Conservation (phyloP, 2,329 filamentous ascomycete species). For the Microdochium paspali region DNA sequence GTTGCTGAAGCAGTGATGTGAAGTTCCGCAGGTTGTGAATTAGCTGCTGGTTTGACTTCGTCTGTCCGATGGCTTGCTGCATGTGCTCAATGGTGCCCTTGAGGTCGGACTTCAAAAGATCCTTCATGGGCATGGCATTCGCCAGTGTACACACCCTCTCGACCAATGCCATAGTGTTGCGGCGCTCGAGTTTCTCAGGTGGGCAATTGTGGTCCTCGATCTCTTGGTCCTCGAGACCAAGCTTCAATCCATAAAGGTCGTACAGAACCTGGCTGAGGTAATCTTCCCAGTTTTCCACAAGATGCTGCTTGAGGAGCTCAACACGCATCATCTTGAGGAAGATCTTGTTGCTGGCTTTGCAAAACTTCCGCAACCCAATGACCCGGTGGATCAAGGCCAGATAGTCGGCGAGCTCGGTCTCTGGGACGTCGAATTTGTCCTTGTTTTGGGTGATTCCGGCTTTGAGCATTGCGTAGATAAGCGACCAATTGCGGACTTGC, state of each 20-base stretch:
- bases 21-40: slow-evolving; percentile 82
- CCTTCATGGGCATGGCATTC: slow-evolving; percentile 78
- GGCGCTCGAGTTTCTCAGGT: slow-evolving; percentile 67
- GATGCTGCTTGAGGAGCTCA: slow-evolving; percentile 68
- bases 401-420: slow-evolving; percentile 69
- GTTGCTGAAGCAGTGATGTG: slow-evolving; percentile 69
- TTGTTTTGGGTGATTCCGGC: slow-evolving; percentile 61
- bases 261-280: slow-evolving; percentile 80
- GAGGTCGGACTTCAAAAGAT: slow-evolving; percentile 83
- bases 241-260: slow-evolving; percentile 73
- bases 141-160: slow-evolving; percentile 77
- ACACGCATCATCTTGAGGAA: slow-evolving; percentile 85
- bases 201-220: slow-evolving; percentile 73
- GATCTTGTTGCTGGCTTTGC: slow-evolving; percentile 74
- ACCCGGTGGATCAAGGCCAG: slow-evolving; percentile 76
- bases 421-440: slow-evolving; percentile 52
- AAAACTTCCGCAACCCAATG: slow-evolving; percentile 74
- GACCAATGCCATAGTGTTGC: slow-evolving; percentile 71
- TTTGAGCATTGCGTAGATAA: slow-evolving; percentile 74
- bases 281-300: slow-evolving; percentile 73
- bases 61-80: slow-evolving; percentile 72
- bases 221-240: slow-evolving; percentile 56
- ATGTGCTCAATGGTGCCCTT: slow-evolving; percentile 88
- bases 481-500: slow-evolving; percentile 78
- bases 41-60: slow-evolving; percentile 71